phyloP scores from a whole-genome alignment of 441 rosid genomes.

The Codiaeum variegatum region DNA sequence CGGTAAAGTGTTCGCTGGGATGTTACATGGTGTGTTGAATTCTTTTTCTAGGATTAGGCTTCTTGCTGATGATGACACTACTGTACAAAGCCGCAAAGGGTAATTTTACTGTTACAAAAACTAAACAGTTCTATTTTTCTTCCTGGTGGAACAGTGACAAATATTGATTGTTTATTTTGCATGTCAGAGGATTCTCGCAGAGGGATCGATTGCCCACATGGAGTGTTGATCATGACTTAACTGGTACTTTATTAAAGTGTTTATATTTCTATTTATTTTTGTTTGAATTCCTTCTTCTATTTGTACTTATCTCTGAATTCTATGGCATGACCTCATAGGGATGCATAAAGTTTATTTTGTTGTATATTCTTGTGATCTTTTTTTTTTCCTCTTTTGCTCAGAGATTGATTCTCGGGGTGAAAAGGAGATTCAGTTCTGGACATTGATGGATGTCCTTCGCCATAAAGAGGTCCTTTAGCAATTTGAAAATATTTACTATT shows the following conservation, averaged over 20 bases:
- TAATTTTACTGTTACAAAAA: neutral
- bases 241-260: neutral
- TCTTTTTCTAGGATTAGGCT: conserved; percentile 13
- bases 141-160: neutral
- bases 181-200: conserved; percentile 11
- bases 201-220: conserved; percentile 8
- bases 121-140: neutral
- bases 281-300: neutral
- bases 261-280: neutral
- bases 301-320: neutral
- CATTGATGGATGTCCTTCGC: neutral
- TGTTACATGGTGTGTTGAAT: conserved; percentile 13
- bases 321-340: neutral
- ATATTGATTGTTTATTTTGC: neutral
- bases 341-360: neutral
- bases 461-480: neutral
- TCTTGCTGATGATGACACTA: conserved; percentile 14
- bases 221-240: neutral
- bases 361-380: neutral
- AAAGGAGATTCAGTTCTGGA: neutral
- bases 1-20: neutral
- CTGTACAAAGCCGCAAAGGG: conserved; percentile 7
- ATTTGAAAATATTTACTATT: neutral
- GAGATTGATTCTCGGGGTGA: neutral
- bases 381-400: neutral